Conservation (phyloP, 2,329 filamentous ascomycete species). For the Myrmaecium sp. region DNA sequence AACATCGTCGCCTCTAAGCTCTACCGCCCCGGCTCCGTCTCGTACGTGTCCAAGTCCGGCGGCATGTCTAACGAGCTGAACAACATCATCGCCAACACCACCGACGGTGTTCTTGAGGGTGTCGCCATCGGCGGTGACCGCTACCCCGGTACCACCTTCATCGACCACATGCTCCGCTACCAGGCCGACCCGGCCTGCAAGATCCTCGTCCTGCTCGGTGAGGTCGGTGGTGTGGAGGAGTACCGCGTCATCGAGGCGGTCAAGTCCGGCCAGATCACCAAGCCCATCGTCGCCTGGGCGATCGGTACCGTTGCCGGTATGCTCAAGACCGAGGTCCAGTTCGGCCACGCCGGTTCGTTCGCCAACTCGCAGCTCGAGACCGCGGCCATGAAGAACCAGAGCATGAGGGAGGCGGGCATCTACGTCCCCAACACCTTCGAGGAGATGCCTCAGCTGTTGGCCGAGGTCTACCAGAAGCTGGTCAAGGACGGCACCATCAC, state of each 20-base stretch:
- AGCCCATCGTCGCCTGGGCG: conserved; percentile 97
- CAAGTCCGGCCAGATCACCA: conserved; percentile 85
- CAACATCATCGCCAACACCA: conserved; percentile 95
- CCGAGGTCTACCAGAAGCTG: conserved; percentile 72
- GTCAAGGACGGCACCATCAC: conserved; percentile 72
- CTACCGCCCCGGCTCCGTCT: conserved; percentile 96
- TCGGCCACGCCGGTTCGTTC: conserved; percentile 95
- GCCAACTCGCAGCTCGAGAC: conserved; percentile 99
- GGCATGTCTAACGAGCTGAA: conserved; percentile 99
- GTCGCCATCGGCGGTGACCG: conserved; percentile 98
- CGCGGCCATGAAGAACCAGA: conserved; percentile 89
- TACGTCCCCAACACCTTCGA: conserved; percentile 92
- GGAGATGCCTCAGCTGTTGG: conserved; percentile 67
- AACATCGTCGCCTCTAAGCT: conserved; percentile 99
- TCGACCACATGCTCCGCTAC: conserved; percentile 94
- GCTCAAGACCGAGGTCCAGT: conserved; percentile 99
- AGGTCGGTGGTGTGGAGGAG: conserved; percentile 98
- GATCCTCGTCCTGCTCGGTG: conserved; percentile 87
- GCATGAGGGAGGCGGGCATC: conserved; percentile 89
- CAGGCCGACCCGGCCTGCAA: conserved; percentile 96
- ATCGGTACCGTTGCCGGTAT: conserved; percentile 98
- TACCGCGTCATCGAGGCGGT: conserved; percentile 99
- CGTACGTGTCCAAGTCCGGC: conserved; percentile 98
- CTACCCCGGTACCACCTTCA: conserved; percentile 97
- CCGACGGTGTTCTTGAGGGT: conserved; percentile 97